Evolutionary conservation across 106 monocot genomes (phyloP).

Genomic region (Amphibolis antarctica): DNA sequence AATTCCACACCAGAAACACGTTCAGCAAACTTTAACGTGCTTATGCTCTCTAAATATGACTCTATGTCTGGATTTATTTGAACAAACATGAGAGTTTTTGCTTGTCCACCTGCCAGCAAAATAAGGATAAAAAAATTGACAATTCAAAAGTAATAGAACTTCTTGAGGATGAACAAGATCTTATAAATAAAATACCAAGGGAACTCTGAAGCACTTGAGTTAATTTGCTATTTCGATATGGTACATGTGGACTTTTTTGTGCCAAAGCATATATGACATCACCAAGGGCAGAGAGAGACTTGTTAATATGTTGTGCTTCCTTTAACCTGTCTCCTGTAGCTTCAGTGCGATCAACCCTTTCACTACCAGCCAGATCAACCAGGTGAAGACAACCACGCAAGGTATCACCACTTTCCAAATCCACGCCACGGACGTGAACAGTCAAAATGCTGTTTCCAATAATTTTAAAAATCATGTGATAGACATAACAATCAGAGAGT

Average conservation of each 20-base stretch:
- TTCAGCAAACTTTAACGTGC: slow-evolving; percentile 96
- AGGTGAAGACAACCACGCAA: slow-evolving; percentile 76
- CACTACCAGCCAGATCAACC: slow-evolving; percentile 95
- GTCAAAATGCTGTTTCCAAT: slow-evolving; percentile 54
- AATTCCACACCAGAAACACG: slow-evolving; percentile 95
- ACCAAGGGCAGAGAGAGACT: slow-evolving; percentile 83
- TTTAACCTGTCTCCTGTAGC: slow-evolving; percentile 81
- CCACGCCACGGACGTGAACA: slow-evolving; percentile 73
- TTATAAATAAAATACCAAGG: slow-evolving; percentile 36
- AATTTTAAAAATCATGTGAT: neutral
- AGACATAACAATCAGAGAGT: neutral
- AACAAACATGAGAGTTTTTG: slow-evolving; percentile 97
- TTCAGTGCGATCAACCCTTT: slow-evolving; percentile 89
- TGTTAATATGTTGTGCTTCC: slow-evolving; percentile 95
- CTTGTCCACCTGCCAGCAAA: slow-evolving; percentile 68
- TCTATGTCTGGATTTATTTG: slow-evolving; percentile 92
- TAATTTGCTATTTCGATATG: slow-evolving; percentile 97
- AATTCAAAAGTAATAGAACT: neutral
- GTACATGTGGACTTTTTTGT: slow-evolving; percentile 77
- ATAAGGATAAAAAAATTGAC: neutral
- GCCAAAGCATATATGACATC: slow-evolving; percentile 93
- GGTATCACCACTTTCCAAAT: slow-evolving; percentile 65
- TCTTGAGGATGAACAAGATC: neutral
- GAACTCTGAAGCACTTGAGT: slow-evolving; percentile 98
- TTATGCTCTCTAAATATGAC: slow-evolving; percentile 79